Evolutionary conservation across 2,329 filamentous ascomycete species (phyloP), one percentile per base, ranked within the genome.

Genomic region (Phaeoacremonium minimum): DNA sequence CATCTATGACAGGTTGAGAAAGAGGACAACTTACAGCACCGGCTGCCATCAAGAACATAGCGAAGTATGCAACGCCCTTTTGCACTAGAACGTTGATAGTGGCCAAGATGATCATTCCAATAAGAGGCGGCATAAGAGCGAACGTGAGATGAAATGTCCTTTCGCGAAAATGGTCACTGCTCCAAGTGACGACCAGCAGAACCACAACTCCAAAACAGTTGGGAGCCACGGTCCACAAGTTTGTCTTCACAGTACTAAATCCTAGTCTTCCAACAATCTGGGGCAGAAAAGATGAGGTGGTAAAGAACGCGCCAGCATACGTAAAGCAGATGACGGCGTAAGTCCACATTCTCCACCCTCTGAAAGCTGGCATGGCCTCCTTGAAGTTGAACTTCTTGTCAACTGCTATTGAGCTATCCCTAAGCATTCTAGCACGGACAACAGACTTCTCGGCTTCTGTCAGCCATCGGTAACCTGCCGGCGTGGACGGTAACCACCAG

Each of bases 201-300:
- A 15, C 15, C n/a, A 75, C 73, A 0, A 85, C 84, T 2, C 86
- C 87, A 0, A 76, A 77, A 31, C 87, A 71, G 49, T 90, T 91
- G 2, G 87, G 87, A 0, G 86, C 87, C 0, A 91, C 85, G 0
- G 86, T 90, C 60, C 86, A 89, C 1, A 91, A 69, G 49, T 93
- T 91, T 1, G 85, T 89, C 55, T 70, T 73, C 46, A 77, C 60
- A 4, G 66, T 62, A 28, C 58, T 58, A 43, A 66, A 70, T 3
- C 66, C 65, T 2, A 78, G 56, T 3, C 71, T 57, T 39, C 59
- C 56, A 15, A 76, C 64, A 45, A 78, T 78, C 48, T 76, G 71
- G 0, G 73, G 73, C 38, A 78, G 52, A 30, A 36, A 36, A 14
- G 18, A 30, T 5, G 26, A 30, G 7, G 34, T 28, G 15, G 30